Evolutionary conservation across 2,329 filamentous ascomycete genomes (phyloP).

Genomic region (Bipolaris oryzae): DNA sequence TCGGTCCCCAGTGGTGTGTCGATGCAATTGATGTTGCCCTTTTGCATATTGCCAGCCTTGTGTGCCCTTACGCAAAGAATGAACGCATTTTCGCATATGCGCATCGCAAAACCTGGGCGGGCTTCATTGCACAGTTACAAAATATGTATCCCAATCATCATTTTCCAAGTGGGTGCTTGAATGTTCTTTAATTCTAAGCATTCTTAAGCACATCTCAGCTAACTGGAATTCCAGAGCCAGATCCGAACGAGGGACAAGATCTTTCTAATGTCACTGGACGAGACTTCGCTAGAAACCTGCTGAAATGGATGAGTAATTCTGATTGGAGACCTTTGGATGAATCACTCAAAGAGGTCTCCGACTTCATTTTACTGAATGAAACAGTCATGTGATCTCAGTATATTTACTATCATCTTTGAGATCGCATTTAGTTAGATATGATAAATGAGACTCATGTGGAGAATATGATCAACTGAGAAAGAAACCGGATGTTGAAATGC

Average conservation of each 20-base stretch:
- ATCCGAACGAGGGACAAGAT: constrained; percentile 1
- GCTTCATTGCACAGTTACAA: constrained; percentile 45
- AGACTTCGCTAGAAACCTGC: not conserved
- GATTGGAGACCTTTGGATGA: constrained; percentile 1
- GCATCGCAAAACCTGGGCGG: constrained; percentile 53
- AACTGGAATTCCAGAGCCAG: not conserved
- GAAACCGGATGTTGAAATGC: not conserved
- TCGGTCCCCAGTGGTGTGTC: constrained; percentile 49
- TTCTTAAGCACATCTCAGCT: not conserved
- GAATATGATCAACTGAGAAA: not conserved
- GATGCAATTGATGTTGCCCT: constrained; percentile 58
- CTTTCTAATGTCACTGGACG: constrained; percentile 2
- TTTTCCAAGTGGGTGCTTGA: not conserved
- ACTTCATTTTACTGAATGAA: not conserved
- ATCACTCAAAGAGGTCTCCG: not conserved
- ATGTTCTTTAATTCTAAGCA: not conserved
- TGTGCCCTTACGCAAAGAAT: constrained; percentile 51
- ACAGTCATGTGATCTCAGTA: not conserved
- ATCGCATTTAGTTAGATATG: not conserved
- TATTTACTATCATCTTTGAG: not conserved
- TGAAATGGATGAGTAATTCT: constrained; percentile 1
- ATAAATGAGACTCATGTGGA: not conserved
- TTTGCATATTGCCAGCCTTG: constrained; percentile 58
- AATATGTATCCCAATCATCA: constrained; percentile 23
- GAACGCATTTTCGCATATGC: constrained; percentile 61